Percentiles rank a stretch among this genome's conserved stretches.
Conservation (phyloP, 306 rosid species). For the Rubus parviflorus region DNA sequence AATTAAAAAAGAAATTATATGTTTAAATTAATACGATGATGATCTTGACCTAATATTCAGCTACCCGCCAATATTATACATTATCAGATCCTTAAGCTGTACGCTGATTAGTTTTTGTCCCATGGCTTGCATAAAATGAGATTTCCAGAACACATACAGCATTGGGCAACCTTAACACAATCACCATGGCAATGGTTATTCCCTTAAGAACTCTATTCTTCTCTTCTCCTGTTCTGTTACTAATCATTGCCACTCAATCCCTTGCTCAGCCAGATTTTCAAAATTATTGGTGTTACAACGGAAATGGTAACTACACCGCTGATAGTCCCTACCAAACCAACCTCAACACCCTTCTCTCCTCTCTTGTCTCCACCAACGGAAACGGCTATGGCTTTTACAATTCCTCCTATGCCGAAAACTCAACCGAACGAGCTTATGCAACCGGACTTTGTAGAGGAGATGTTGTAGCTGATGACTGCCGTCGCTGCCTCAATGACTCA, state of each 20-base stretch:
- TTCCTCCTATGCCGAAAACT: neutral
- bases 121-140: neutral
- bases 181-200: neutral
- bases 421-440: neutral
- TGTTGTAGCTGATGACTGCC: neutral
- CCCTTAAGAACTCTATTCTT: neutral
- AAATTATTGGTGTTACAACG: neutral
- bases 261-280: neutral
- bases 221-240: neutral
- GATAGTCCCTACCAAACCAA: neutral
- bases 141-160: neutral
- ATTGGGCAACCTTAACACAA: neutral
- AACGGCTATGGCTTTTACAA: slow-evolving; percentile 13
- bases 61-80: neutral
- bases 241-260: neutral
- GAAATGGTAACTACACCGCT: neutral
- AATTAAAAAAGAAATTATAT: too few relatives aligned
- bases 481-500: neutral
- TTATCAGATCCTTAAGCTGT: neutral
- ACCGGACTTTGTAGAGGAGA: slow-evolving; percentile 5
- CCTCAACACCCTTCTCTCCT: slow-evolving; percentile 11
- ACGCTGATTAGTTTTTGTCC: neutral
- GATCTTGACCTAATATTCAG: neutral
- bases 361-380: neutral
- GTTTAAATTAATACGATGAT: neutral